These are phyloP conservation scores for Podila horticola DNA, from an alignment of 192 early-diverging fungal genomes.

Conservation along the genomic window DNA sequence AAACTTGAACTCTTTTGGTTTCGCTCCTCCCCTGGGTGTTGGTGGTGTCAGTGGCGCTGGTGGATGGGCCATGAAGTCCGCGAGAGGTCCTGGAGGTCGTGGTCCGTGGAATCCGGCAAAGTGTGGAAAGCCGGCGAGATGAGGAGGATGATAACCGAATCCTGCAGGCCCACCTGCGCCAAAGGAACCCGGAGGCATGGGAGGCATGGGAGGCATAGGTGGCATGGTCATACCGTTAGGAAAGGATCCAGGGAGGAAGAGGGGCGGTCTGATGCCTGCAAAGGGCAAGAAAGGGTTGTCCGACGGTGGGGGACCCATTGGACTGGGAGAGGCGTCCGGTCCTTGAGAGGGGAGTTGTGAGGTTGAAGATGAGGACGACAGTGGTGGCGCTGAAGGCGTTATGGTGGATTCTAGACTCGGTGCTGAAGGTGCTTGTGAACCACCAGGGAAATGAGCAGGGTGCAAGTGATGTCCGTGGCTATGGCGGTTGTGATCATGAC, in stretches of 20 bases:
- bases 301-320: no score
- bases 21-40: no score
- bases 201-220: background rate
- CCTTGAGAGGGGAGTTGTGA: background rate
- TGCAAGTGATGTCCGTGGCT: background rate
- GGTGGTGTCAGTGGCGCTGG: background rate
- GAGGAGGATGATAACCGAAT: no score
- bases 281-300: background rate
- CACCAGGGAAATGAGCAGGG: background rate
- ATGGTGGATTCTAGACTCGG: background rate
- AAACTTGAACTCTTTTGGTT: no score
- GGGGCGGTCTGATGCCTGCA: background rate
- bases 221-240: background rate
- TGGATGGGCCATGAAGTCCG: background rate
- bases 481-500: background rate
- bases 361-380: background rate
- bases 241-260: background rate
- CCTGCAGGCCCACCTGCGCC: no score
- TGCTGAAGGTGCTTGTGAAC: no score
- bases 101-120: no score
- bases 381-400: conserved; percentile 10
- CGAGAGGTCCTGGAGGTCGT: no score
- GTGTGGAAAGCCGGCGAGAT: no score
- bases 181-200: background rate
- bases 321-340: no score